Percentiles rank a stretch among this genome's conserved stretches.
phyloP scores from a whole-genome alignment of 495 filamentous ascomycete genomes.

The Tuber aestivum region DNA sequence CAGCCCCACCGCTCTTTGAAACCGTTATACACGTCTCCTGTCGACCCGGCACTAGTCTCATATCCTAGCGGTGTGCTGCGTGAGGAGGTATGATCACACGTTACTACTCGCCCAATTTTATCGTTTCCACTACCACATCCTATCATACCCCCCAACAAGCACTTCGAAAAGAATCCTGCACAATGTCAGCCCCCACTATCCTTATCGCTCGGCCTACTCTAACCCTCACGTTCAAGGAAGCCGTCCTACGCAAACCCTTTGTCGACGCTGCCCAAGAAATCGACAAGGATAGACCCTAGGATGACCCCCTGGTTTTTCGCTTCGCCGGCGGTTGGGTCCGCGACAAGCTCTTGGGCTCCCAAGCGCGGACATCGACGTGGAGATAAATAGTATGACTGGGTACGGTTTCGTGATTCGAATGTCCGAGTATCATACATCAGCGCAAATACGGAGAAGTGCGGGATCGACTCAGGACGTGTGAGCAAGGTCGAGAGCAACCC shows the following conservation, averaged over 20 bases:
- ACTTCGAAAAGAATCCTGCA: neutral
- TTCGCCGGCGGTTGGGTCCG: slow-evolving; percentile 99
- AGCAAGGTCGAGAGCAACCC: slow-evolving; percentile 83
- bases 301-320: slow-evolving; percentile 56
- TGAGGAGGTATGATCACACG: too few species aligned
- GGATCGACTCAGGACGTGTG: slow-evolving; percentile 50
- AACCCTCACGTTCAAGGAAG: slow-evolving; percentile 15
- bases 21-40: too few species aligned
- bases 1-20: too few species aligned
- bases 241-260: slow-evolving; percentile 31
- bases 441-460: slow-evolving; percentile 46
- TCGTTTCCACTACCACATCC: too few species aligned
- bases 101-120: too few species aligned
- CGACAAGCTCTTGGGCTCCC: slow-evolving; percentile 80
- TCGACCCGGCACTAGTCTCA: too few species aligned
- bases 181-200: neutral
- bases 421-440: slow-evolving; percentile 52
- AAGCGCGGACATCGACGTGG: slow-evolving; percentile 90
- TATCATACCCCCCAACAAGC: neutral
- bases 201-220: neutral
- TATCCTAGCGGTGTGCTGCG: too few species aligned
- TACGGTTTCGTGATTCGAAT: slow-evolving; percentile 67
- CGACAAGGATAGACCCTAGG: slow-evolving; percentile 6
- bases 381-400: slow-evolving; percentile 91
- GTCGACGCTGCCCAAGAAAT: slow-evolving; percentile 33